These are phyloP conservation scores for Sugiyamaella americana DNA, from an alignment of 805 yeast species.

Conservation along the genomic window DNA sequence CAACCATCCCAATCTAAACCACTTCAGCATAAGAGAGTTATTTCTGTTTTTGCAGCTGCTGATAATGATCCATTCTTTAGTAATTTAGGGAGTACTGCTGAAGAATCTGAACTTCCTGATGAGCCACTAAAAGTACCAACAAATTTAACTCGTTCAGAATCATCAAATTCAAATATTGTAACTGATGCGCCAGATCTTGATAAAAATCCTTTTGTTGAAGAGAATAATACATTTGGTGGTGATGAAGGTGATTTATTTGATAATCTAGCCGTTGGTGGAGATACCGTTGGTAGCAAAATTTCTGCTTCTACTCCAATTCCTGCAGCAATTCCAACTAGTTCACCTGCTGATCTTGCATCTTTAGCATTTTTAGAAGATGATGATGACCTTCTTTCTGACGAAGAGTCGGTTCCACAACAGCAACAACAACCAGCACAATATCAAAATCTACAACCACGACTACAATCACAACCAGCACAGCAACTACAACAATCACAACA, in stretches of 20 bases:
- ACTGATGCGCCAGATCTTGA: not conserved
- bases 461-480: not conserved
- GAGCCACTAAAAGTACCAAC: not conserved
- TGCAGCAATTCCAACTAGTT: not conserved
- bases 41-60: constrained; percentile 12
- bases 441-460: not conserved
- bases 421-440: not conserved
- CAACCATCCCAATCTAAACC: not conserved
- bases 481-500: not conserved
- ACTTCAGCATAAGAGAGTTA: constrained; percentile 4
- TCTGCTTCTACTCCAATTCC: not conserved
- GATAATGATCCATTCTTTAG: constrained; percentile 14
- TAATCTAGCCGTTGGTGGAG: constrained; percentile 1
- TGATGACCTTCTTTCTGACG: constrained; percentile 30
- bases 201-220: constrained; percentile 4
- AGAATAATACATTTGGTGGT: constrained; percentile 2
- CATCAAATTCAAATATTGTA: not conserved
- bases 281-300: not conserved
- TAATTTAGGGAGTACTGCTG: constrained; percentile 1
- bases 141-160: not conserved
- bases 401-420: constrained; percentile 4
- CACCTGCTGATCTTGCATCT: constrained; percentile 4
- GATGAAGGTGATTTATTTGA: constrained; percentile 6
- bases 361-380: constrained; percentile 31
- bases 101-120: not conserved